These are phyloP conservation scores for Amanita inopinata DNA, from an alignment of 768 basidiomycete species.

Conservation along the genomic window DNA sequence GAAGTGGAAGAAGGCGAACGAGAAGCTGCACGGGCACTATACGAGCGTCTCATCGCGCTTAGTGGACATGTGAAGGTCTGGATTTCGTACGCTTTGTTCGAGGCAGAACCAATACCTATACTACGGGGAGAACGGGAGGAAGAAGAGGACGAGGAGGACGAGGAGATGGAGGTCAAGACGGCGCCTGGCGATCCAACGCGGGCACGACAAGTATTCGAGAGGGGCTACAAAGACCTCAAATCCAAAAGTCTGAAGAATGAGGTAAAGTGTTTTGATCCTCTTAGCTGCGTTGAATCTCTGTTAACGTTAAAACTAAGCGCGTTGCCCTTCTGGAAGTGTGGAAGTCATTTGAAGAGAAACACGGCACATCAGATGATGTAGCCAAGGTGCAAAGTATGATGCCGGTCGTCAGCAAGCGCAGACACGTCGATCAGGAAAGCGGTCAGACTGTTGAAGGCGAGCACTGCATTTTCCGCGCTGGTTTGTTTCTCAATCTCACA, in stretches of 20 bases:
- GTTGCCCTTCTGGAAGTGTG: conserved; percentile 89
- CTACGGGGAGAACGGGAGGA: conserved; percentile 59
- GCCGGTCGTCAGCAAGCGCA: conserved; percentile 82
- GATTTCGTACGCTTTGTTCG: conserved; percentile 92
- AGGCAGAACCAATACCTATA: conserved; percentile 66
- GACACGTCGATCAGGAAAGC: conserved; percentile 76
- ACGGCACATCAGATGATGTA: conserved; percentile 66
- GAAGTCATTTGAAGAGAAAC: conserved; percentile 84
- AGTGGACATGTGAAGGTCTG: conserved; percentile 97
- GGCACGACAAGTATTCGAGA: conserved; percentile 76
- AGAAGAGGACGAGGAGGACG: conserved; percentile 62
- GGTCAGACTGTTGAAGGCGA: conserved; percentile 81
- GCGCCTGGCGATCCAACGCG: conserved; percentile 59
- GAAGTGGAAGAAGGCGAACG: conserved; percentile 92
- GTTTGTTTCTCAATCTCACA: neutral
- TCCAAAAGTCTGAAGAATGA: conserved; percentile 76
- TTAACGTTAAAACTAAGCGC: conserved; percentile 40
- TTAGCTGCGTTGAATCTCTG: neutral
- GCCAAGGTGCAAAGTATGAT: conserved; percentile 86
- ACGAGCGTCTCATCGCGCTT: conserved; percentile 76
- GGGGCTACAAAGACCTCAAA: conserved; percentile 84
- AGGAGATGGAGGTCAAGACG: conserved; percentile 51
- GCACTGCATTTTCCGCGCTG: conserved; percentile 13
- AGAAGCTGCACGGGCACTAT: conserved; percentile 71
- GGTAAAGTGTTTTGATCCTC: conserved; percentile 33